Percentiles rank a stretch among this genome's conserved stretches.
These are phyloP conservation scores for Paracorniculantispora psalliotae DNA, from an alignment of 2,329 filamentous ascomycete genomes.

Conservation along the genomic window DNA sequence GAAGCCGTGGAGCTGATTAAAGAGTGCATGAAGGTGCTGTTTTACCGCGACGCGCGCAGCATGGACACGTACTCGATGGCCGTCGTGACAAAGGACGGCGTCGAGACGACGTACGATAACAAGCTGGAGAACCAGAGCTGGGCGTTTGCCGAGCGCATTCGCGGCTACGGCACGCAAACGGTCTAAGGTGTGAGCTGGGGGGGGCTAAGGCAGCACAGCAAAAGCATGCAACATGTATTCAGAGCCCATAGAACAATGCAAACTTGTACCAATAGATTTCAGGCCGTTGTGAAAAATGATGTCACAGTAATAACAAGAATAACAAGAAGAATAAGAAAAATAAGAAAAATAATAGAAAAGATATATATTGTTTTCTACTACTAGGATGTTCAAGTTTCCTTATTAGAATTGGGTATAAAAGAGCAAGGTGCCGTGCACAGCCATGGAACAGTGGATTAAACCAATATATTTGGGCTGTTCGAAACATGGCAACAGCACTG, in stretches of 20 bases:
- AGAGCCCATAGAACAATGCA: neutral
- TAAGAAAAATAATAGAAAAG: too few relatives aligned
- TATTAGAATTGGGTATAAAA: too few relatives aligned
- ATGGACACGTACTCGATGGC: slow-evolving; percentile 89
- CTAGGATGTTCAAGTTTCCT: too few relatives aligned
- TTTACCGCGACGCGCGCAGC: slow-evolving; percentile 92
- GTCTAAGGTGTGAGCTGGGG: too few relatives aligned
- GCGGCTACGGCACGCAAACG: slow-evolving; percentile 86
- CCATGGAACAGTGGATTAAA: neutral
- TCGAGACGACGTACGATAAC: slow-evolving; percentile 78
- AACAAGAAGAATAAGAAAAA: too few relatives aligned
- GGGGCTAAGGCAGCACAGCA: neutral
- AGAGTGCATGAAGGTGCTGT: slow-evolving; percentile 98
- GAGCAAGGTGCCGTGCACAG: too few relatives aligned
- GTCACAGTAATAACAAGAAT: too few relatives aligned
- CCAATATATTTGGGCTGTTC: neutral
- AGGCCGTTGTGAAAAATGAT: too few relatives aligned
- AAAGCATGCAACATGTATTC: neutral
- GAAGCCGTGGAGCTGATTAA: slow-evolving; percentile 74
- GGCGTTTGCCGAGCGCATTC: slow-evolving; percentile 94
- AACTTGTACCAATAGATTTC: too few relatives aligned
- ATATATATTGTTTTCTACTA: too few relatives aligned
- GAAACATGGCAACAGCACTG: too few relatives aligned
- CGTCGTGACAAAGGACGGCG: slow-evolving; percentile 81
- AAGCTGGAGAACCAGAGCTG: slow-evolving; percentile 94